A percentile compares a stretch with the other conserved stretches of the same genome.
Conservation (phyloP, 305 asterid species). For the Fraxinus sp. region DNA sequence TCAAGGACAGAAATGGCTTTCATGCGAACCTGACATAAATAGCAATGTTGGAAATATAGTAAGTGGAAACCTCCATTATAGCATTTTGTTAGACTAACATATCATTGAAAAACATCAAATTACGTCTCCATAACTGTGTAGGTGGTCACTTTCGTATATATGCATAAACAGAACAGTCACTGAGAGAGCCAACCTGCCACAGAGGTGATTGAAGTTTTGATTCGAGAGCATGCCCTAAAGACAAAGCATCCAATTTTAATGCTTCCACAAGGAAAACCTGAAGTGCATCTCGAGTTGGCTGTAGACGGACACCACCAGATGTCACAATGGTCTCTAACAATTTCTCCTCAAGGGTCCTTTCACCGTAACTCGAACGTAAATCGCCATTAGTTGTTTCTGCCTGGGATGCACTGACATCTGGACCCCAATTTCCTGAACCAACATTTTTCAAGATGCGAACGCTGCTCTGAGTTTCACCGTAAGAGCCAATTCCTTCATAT, state of each 20-base stretch:
- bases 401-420: constrained; percentile 52
- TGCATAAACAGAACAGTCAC: constrained; percentile 19
- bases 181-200: constrained; percentile 80
- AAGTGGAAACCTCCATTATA: constrained; percentile 10
- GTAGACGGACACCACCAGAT: constrained; percentile 92
- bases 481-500: constrained; percentile 54
- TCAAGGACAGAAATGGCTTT: constrained; percentile 86
- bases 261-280: constrained; percentile 78
- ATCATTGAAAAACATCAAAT: constrained; percentile 12
- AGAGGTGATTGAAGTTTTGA: constrained; percentile 72
- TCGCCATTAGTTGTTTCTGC: constrained; percentile 50
- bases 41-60: constrained; percentile 17
- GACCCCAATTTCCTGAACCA: constrained; percentile 68
- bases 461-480: constrained; percentile 42
- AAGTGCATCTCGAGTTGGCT: constrained; percentile 94
- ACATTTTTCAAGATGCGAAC: constrained; percentile 57
- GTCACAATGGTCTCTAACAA: constrained; percentile 84
- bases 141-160: constrained; percentile 17
- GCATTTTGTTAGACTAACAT: background rate
- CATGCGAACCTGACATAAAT: constrained; percentile 73
- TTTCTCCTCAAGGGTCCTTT: constrained; percentile 81
- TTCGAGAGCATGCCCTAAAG: constrained; percentile 71
- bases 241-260: constrained; percentile 63
- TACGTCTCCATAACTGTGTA: constrained; percentile 7
- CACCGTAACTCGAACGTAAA: constrained; percentile 44